Percentiles rank a stretch among this genome's conserved stretches.
phyloP scores from a whole-genome alignment of 2,329 filamentous ascomycete genomes.

The Colletotrichum eleusines region DNA sequence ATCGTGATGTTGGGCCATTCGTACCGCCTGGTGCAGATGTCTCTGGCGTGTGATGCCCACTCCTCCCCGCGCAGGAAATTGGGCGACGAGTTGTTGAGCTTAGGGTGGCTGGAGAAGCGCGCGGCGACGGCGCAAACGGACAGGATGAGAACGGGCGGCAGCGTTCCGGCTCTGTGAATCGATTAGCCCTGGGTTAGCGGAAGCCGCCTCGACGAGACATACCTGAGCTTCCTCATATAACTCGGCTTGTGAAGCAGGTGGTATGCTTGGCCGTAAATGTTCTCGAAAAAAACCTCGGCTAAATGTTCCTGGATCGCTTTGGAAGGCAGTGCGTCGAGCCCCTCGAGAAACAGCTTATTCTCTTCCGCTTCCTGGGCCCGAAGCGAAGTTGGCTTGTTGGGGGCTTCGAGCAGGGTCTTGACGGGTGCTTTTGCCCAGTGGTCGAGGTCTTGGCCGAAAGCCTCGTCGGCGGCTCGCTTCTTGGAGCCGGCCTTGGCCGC shows the following conservation, averaged over 20 bases:
- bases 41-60: slow-evolving; percentile 89
- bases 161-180: slow-evolving; percentile 72
- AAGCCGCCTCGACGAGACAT: slow-evolving; percentile 48
- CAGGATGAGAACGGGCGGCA: slow-evolving; percentile 92
- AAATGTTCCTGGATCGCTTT: slow-evolving; percentile 94
- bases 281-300: slow-evolving; percentile 95
- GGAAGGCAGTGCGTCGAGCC: slow-evolving; percentile 83
- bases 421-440: slow-evolving; percentile 78
- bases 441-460: slow-evolving; percentile 85
- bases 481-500: slow-evolving; percentile 70
- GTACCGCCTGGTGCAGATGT: slow-evolving; percentile 88
- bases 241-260: slow-evolving; percentile 96
- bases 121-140: slow-evolving; percentile 96
- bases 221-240: slow-evolving; percentile 89
- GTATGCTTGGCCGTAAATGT: slow-evolving; percentile 94
- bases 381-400: slow-evolving; percentile 64
- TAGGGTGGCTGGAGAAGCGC: slow-evolving; percentile 90
- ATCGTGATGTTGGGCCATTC: slow-evolving; percentile 98
- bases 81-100: slow-evolving; percentile 75
- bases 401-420: slow-evolving; percentile 61
- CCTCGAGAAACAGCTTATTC: slow-evolving; percentile 82
- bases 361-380: slow-evolving; percentile 78
- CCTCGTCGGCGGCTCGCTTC: slow-evolving; percentile 88
- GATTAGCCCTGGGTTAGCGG: slow-evolving; percentile 43
- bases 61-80: slow-evolving; percentile 90